Base-by-base conservation (phyloP, 208 protist species). In the Crithidia thermophila region DNA sequence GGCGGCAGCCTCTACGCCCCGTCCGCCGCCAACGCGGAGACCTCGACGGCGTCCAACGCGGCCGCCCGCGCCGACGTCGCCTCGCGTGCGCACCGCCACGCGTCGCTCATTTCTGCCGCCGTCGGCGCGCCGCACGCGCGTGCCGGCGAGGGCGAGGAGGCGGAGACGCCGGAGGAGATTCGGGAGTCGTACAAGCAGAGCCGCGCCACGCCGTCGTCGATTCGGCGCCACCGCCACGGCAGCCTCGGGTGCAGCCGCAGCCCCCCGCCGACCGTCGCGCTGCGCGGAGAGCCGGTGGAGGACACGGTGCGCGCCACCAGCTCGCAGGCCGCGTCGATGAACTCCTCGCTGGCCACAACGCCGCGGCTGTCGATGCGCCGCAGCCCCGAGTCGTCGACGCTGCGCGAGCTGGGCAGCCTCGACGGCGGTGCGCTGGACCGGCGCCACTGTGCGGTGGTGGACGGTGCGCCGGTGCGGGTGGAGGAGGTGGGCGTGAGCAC, bases 401-500 rank as follows among this genome's bases (percentile, higher is more conserved):
- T 66, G 33, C 30, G 34, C 28, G 39, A 70, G 28, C 25, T 63
- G 34, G 60, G 45, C 33, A 33, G 30, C 27, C 30, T 59, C 30
- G 43, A 7, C 21, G 27, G 27, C 18, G 28, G 20, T 11, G 23
- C 23, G 0, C 47, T 11, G 9, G 25, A 39, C n/a, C 58, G 45
- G 25, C 37, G 23, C 11, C 18, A 28, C n/a, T 23, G 30, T 10
- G 18, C 31, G 18, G 20, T 31, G 7, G 25, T 49, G 28, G 59
- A 28, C 13, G 52, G 43, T 25, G 42, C 36, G 1, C 23, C 45
- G 16, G 27, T 58, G 18, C 55, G 58, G 43, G 23, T 70, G 25
- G 67, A 72, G 40, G 47, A 60, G 36, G 37, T 60, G 7, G 75
- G 75, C 21, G 75, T 81, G 0, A 81, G 75, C 61, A 81, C 61